Percentiles rank a stretch among this genome's conserved stretches.
phyloP scores from a whole-genome alignment of 2,329 filamentous ascomycete genomes.

The Clonostachys rhizophaga region DNA sequence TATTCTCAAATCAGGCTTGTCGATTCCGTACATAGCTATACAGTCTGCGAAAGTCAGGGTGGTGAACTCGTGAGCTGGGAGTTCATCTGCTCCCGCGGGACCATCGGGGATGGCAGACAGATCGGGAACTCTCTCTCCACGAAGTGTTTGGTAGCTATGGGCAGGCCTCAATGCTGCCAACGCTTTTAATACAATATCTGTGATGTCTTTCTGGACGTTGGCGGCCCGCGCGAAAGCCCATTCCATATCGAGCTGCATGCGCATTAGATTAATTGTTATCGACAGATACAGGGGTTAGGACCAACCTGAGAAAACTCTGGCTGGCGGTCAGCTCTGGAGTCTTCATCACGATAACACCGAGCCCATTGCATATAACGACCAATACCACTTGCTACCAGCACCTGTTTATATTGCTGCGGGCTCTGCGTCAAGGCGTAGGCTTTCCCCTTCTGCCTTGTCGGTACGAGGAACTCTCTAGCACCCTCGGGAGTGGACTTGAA shows the following conservation, averaged over 20 bases:
- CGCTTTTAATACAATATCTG: conserved; percentile 23
- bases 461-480: conserved; percentile 90
- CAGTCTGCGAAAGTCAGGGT: conserved; percentile 34
- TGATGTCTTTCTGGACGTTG: conserved; percentile 24
- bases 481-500: conserved; percentile 98
- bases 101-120: conserved; percentile 14
- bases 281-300: background rate
- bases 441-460: conserved; percentile 68
- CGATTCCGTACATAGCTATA: conserved; percentile 78
- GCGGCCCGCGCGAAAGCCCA: conserved; percentile 73
- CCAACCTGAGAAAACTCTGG: conserved; percentile 89
- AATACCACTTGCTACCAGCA: conserved; percentile 88
- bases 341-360: conserved; percentile 92
- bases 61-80: conserved; percentile 19
- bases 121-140: conserved; percentile 24
- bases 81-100: background rate
- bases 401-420: conserved; percentile 97
- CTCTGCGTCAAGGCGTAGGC: conserved; percentile 94
- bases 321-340: conserved; percentile 85
- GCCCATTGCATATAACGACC: conserved; percentile 87
- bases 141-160: conserved; percentile 60
- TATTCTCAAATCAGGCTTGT: conserved; percentile 88
- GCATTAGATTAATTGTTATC: background rate
- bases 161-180: conserved; percentile 17
- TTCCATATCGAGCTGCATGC: conserved; percentile 75